Percentiles rank a stretch among this genome's conserved stretches.
Evolutionary conservation across 768 basidiomycete species (phyloP).

Genomic region (Pholiota conissans): DNA sequence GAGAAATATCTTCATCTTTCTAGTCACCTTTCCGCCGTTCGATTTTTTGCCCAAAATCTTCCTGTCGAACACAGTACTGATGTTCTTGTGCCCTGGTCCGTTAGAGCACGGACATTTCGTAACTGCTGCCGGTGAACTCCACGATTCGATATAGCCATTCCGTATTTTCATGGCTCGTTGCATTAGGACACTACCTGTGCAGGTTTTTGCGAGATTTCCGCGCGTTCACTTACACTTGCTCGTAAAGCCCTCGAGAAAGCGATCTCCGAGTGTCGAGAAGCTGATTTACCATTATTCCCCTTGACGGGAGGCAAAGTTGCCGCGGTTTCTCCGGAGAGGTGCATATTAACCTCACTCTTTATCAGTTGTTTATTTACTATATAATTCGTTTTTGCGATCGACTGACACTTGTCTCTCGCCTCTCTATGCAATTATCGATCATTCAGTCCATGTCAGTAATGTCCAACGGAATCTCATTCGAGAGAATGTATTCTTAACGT

Average conservation of each 20-base stretch:
- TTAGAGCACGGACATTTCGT: background rate
- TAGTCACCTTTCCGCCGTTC: constrained; percentile 16
- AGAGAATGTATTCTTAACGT: constrained; percentile 1
- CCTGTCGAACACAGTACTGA: background rate
- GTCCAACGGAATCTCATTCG: background rate
- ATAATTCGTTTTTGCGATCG: background rate
- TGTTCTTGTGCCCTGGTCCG: background rate
- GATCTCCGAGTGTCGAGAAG: constrained; percentile 22
- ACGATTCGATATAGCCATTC: background rate
- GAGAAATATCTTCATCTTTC: constrained; percentile 14
- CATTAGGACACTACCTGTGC: background rate
- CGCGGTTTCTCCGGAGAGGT: constrained; percentile 22
- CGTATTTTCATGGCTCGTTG: background rate
- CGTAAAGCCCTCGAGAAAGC: constrained; percentile 7
- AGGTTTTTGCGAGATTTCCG: constrained; percentile 21
- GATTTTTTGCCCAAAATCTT: background rate
- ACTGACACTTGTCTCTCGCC: background rate
- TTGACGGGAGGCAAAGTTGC: constrained; percentile 16
- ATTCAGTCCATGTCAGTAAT: background rate
- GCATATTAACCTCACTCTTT: background rate
- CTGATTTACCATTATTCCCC: constrained; percentile 18
- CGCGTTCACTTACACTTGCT: constrained; percentile 7
- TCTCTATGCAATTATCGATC: background rate
- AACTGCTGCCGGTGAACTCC: background rate
- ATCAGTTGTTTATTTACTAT: background rate